These are phyloP conservation scores for Candida koratica DNA, from an alignment of 805 yeast genomes.

Conservation along the genomic window DNA sequence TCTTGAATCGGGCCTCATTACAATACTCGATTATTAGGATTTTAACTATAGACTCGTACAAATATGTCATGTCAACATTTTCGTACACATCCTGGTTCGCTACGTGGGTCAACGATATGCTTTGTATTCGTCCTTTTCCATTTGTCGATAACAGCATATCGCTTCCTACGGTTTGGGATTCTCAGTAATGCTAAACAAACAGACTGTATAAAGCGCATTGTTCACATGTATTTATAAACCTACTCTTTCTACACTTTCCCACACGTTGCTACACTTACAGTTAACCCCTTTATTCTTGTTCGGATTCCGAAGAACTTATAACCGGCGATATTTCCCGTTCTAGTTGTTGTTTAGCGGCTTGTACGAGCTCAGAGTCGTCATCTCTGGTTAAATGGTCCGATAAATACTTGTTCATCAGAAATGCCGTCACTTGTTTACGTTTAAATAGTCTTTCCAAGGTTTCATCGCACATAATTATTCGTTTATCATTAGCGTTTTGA, in stretches of 20 bases:
- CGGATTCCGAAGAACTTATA: neutral
- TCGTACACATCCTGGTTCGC: constrained; percentile 19
- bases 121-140: constrained; percentile 17
- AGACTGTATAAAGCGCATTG: constrained; percentile 1
- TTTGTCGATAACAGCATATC: constrained; percentile 6
- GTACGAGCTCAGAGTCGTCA: constrained; percentile 18
- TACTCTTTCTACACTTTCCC: no score
- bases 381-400: constrained; percentile 46
- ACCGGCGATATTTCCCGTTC: neutral
- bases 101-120: constrained; percentile 23
- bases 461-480: constrained; percentile 64
- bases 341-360: neutral
- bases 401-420: constrained; percentile 54
- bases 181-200: neutral
- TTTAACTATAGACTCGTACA: constrained; percentile 53
- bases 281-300: constrained; percentile 2
- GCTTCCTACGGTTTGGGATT: neutral
- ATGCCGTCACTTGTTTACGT: constrained; percentile 46
- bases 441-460: constrained; percentile 57
- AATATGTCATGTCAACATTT: constrained; percentile 21
- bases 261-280: no score
- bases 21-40: constrained; percentile 55
- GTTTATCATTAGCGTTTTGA: constrained; percentile 63
- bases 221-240: no score
- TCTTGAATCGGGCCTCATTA: constrained; percentile 60